phyloP scores from a whole-genome alignment of 768 basidiomycete species.

The Neoboletus brunneissimus region DNA sequence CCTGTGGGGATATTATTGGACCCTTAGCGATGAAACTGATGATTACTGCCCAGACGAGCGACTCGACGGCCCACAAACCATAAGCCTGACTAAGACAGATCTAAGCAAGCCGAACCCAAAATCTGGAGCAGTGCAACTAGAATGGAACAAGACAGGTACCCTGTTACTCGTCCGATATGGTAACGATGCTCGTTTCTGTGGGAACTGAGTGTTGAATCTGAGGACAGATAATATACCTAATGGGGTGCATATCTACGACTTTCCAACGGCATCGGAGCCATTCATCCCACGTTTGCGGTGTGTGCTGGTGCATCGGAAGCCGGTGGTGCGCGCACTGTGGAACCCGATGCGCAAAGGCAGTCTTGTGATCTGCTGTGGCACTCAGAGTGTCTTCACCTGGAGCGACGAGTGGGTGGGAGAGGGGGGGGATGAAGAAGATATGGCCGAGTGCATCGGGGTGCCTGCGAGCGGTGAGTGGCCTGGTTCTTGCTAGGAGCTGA shows the following conservation, averaged over 20 bases:
- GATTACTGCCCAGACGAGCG: constrained; percentile 53
- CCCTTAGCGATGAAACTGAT: background rate
- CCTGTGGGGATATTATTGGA: constrained; percentile 52
- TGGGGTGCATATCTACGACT: constrained; percentile 66
- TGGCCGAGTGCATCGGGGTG: constrained; percentile 88
- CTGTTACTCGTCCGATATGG: constrained; percentile 74
- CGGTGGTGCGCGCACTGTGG: constrained; percentile 71
- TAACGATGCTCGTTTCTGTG: constrained; percentile 28
- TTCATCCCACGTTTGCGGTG: constrained; percentile 62
- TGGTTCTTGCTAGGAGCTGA: background rate
- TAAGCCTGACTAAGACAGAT: constrained; percentile 52
- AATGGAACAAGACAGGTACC: constrained; percentile 79
- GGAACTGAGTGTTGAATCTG: background rate
- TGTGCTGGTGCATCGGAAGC: constrained; percentile 62
- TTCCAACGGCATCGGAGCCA: constrained; percentile 57
- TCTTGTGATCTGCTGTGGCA: constrained; percentile 65
- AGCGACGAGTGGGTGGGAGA: constrained; percentile 77
- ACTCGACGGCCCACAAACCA: constrained; percentile 51
- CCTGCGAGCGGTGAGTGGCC: constrained; percentile 65
- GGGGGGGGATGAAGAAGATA: constrained; percentile 59
- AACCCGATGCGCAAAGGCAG: constrained; percentile 79
- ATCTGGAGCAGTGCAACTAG: constrained; percentile 66
- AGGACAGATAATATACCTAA: constrained; percentile 58
- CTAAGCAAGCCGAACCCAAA: constrained; percentile 62
- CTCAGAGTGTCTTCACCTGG: constrained; percentile 70